These are phyloP conservation scores for Camelina neglecta DNA, from an alignment of 345 rosid genomes.

Conservation along the genomic window DNA sequence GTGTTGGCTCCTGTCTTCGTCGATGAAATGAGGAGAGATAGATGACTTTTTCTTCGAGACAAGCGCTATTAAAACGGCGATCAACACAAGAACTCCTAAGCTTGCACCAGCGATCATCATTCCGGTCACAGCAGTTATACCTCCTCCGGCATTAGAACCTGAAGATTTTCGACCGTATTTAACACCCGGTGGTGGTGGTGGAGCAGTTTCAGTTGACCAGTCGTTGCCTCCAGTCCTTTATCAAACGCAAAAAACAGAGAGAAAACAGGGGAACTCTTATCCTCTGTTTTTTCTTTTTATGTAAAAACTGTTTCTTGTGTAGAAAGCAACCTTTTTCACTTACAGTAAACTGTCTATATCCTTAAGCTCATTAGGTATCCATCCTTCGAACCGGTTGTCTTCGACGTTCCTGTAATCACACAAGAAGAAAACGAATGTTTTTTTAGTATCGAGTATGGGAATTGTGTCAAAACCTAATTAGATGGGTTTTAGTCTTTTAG, in stretches of 20 bases:
- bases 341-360: slow-evolving; percentile 66
- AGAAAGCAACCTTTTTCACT: slow-evolving; percentile 42
- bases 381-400: slow-evolving; percentile 80
- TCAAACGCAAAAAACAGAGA: slow-evolving; percentile 31
- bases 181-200: slow-evolving; percentile 88
- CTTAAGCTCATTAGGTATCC: slow-evolving; percentile 78
- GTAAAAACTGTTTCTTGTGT: slow-evolving; percentile 16
- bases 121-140: slow-evolving; percentile 48
- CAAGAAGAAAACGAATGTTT: slow-evolving; percentile 9
- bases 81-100: slow-evolving; percentile 55
- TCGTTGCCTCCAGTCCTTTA: slow-evolving; percentile 83
- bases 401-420: slow-evolving; percentile 63
- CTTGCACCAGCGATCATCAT: slow-evolving; percentile 54
- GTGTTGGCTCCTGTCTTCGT: slow-evolving; percentile 62
- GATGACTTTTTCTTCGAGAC: slow-evolving; percentile 54
- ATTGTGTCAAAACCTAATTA: neutral
- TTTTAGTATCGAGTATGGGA: neutral
- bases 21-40: slow-evolving; percentile 70
- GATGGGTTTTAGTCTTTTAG: neutral
- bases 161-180: slow-evolving; percentile 41
- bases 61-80: slow-evolving; percentile 49
- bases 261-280: neutral
- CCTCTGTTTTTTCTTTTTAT: neutral
- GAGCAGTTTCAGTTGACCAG: slow-evolving; percentile 80
- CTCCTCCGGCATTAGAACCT: slow-evolving; percentile 23